These are phyloP conservation scores for Melampsora occidentalis DNA, from an alignment of 1,284 basidiomycete genomes.

Conservation along the genomic window DNA sequence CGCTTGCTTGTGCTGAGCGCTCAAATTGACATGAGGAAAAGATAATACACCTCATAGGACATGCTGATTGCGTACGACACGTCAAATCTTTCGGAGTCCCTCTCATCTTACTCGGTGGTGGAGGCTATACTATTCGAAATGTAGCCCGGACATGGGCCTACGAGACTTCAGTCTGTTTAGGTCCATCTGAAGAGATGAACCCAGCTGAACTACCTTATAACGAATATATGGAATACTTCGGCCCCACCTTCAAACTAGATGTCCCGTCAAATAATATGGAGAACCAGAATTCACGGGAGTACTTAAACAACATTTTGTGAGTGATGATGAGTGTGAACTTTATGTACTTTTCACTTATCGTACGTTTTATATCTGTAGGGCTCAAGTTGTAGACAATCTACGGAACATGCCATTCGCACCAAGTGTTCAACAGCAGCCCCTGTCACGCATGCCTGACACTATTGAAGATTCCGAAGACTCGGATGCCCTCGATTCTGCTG, in stretches of 20 bases:
- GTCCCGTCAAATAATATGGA: conserved; percentile 91
- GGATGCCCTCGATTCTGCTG: conserved; percentile 19
- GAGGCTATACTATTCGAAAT: conserved; percentile 89
- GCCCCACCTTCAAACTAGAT: conserved; percentile 88
- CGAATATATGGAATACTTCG: conserved; percentile 74
- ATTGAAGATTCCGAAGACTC: conserved; percentile 32
- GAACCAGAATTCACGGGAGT: conserved; percentile 81
- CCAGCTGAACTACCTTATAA: conserved; percentile 57
- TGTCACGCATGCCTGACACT: conserved; percentile 33
- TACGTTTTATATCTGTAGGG: conserved; percentile 54
- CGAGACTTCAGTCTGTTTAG: conserved; percentile 91
- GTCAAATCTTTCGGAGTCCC: conserved; percentile 81
- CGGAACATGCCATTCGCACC: conserved; percentile 76
- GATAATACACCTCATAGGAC: conserved; percentile 55
- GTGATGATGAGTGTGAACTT: conserved; percentile 26
- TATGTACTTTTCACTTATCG: neutral
- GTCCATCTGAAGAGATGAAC: conserved; percentile 68
- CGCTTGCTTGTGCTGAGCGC: too few relatives aligned
- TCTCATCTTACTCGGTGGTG: conserved; percentile 86
- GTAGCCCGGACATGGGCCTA: conserved; percentile 93
- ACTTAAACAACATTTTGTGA: conserved; percentile 75
- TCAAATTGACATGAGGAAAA: too few relatives aligned
- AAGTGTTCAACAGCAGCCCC: conserved; percentile 62
- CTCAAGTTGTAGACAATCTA: conserved; percentile 73
- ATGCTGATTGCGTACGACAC: conserved; percentile 85